phyloP scores from a whole-genome alignment of 2,329 filamentous ascomycete species.

The Claviceps digitariae region DNA sequence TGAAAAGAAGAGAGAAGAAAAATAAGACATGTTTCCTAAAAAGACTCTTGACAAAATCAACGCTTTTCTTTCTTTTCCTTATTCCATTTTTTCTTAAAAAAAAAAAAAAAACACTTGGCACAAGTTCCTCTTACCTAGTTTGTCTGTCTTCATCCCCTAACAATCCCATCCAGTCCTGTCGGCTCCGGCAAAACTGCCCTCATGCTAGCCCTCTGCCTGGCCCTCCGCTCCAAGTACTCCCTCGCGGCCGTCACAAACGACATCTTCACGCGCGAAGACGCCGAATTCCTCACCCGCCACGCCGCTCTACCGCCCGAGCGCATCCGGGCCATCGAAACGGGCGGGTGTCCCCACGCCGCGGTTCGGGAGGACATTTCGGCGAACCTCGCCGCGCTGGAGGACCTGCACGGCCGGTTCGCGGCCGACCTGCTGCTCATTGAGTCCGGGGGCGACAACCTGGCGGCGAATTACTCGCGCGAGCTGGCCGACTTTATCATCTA shows the following conservation, averaged over 20 bases:
- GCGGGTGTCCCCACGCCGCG: conserved; percentile 91
- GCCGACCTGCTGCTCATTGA: conserved; percentile 86
- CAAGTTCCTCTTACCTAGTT: not conserved
- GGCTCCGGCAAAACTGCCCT: conserved; percentile 95
- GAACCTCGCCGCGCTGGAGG: conserved; percentile 85
- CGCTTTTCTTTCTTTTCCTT: too few species aligned
- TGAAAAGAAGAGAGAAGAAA: too few species aligned
- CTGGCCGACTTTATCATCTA: conserved; percentile 97
- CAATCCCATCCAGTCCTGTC: conserved; percentile 53
- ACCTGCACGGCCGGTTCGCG: conserved; percentile 67
- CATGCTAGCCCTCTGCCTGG: conserved; percentile 84
- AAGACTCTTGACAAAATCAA: too few species aligned
- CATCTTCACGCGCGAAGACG: conserved; percentile 97
- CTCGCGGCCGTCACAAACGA: conserved; percentile 97
- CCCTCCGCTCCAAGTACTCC: conserved; percentile 66
- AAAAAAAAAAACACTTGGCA: too few species aligned
- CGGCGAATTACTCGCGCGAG: conserved; percentile 91
- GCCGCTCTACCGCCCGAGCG: conserved; percentile 67
- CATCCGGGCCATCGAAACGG: conserved; percentile 93
- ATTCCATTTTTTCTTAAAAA: too few species aligned
- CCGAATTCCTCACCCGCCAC: conserved; percentile 87
- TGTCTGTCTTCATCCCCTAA: not conserved
- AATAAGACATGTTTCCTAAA: too few species aligned
- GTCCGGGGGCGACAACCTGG: conserved; percentile 89
- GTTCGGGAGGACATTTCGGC: conserved; percentile 93